Conservation (phyloP, 257 asterid species). For the Solanum rostratum region DNA sequence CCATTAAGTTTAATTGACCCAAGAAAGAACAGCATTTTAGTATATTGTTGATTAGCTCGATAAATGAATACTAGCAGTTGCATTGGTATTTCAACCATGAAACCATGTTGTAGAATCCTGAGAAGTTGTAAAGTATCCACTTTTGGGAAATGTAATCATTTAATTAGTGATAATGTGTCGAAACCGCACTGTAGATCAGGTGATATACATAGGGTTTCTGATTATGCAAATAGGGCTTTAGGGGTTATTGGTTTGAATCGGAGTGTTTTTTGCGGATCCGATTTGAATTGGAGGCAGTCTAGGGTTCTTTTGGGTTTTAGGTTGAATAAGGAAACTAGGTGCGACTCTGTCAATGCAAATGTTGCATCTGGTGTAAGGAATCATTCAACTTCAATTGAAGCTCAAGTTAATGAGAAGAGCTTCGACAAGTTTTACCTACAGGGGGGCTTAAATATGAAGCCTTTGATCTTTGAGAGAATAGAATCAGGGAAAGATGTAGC, state of each 20-base stretch:
- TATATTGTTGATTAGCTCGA: not conserved
- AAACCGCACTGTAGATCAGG: slow-evolving; percentile 23
- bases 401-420: slow-evolving; percentile 33
- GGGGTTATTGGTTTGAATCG: slow-evolving; percentile 25
- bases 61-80: slow-evolving; percentile 42
- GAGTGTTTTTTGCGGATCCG: slow-evolving; percentile 37
- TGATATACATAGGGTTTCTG: slow-evolving; percentile 6
- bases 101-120: slow-evolving; percentile 41
- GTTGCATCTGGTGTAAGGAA: slow-evolving; percentile 56
- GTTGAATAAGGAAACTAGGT: slow-evolving; percentile 7
- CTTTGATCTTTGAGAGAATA: slow-evolving; percentile 33
- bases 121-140: slow-evolving; percentile 34
- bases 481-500: slow-evolving; percentile 21
- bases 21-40: not conserved
- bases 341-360: slow-evolving; percentile 23
- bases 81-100: slow-evolving; percentile 45
- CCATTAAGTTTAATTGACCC: not conserved
- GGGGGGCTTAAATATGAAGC: slow-evolving; percentile 50
- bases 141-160: slow-evolving; percentile 21
- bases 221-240: slow-evolving; percentile 11
- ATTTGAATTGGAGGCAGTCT: slow-evolving; percentile 42
- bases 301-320: slow-evolving; percentile 24
- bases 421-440: slow-evolving; percentile 54
- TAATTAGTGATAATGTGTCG: slow-evolving; percentile 21
- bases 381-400: slow-evolving; percentile 46